These are phyloP conservation scores for Dioscorea alata DNA, from an alignment of 106 monocot genomes.

Conservation along the genomic window DNA sequence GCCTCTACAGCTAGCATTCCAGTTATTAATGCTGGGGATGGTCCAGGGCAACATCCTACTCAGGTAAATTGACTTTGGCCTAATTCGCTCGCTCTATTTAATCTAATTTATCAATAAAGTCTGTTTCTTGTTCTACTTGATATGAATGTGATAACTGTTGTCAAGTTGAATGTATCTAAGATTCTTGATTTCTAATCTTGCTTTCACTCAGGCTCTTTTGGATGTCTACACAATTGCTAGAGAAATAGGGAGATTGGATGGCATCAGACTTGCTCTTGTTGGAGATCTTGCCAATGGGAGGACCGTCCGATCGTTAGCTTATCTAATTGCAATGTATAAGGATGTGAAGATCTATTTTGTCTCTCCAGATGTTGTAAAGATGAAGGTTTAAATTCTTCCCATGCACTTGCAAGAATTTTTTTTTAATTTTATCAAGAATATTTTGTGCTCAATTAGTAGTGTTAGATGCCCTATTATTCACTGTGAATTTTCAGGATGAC, in stretches of 20 bases:
- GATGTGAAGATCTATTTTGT: conserved; percentile 89
- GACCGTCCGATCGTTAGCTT: conserved; percentile 89
- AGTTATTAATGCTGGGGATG: conserved; percentile 97
- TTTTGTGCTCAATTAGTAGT: background rate
- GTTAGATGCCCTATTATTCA: too few relatives aligned
- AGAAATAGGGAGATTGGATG: conserved; percentile 90
- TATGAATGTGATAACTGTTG: too few relatives aligned
- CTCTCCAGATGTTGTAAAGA: conserved; percentile 94
- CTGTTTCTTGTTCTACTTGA: too few relatives aligned
- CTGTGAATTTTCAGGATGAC: conserved; percentile 57
- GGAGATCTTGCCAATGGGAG: conserved; percentile 99
- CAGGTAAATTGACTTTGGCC: conserved; percentile 37
- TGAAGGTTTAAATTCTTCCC: conserved; percentile 61
- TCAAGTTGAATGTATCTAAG: background rate
- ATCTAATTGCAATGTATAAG: conserved; percentile 80
- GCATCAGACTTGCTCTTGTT: conserved; percentile 79
- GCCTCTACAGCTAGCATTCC: conserved; percentile 70
- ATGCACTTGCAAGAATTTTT: background rate
- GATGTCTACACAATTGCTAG: conserved; percentile 96
- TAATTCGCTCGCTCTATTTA: too few relatives aligned
- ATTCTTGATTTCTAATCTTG: background rate
- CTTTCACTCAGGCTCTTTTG: conserved; percentile 65
- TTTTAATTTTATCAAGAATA: background rate
- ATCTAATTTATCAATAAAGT: too few relatives aligned
- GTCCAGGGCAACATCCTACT: conserved; percentile 97